Base-by-base conservation (phyloP, 768 basidiomycete species). In the Kwoniella sp. region DNA sequence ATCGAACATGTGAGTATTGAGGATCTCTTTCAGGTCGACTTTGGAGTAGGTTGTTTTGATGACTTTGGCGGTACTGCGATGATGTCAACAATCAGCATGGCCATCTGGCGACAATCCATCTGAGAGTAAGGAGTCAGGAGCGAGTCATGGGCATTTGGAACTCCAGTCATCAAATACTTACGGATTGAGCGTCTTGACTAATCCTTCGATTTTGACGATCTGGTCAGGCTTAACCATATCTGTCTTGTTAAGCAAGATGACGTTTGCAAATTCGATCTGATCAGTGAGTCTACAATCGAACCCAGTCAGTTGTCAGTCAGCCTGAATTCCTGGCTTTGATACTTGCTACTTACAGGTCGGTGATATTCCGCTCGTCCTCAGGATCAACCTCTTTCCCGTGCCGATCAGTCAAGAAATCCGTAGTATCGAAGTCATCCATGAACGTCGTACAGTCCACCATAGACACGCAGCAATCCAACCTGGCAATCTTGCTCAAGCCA, bases 191-290 rank as follows among this genome's bases (percentile, higher is more conserved):
- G 62, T 70, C 21, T 47, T 47, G 49, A 81, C 65, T 21, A 81
- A 53, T 1, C 55, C 29, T 29, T 71, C 64, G 52, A 78, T 70
- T 22, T 64, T 69, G 1, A 55, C 63, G 21, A 81, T 47, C 22
- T 65, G 61, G 2, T 36, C 47, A 15, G 65, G 21, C 8, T 25
- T 50, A 48, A 77, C 74, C 44, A 76, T 55, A 60, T 80, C 80
- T 36, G 55, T 68, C 49, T 80, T 79, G 70, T 79, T 80, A 63
- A 80, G 49, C 22, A 79, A 48, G 61, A 80, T 69, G 49, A 77
- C 74, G 66, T 79, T 73, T 29, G 75, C 74, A 49, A 81, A 81
- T 52, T 81, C 80, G 68, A 81, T 67, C 58, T 81, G 80, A 30
- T 80, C 79, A 19, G 70, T 69, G 57, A 77, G 58, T 17, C 73